A percentile compares a stretch with the other conserved stretches of the same genome.
phyloP scores from a whole-genome alignment of 805 yeast species.

The Yamadazyma kitorensis region DNA sequence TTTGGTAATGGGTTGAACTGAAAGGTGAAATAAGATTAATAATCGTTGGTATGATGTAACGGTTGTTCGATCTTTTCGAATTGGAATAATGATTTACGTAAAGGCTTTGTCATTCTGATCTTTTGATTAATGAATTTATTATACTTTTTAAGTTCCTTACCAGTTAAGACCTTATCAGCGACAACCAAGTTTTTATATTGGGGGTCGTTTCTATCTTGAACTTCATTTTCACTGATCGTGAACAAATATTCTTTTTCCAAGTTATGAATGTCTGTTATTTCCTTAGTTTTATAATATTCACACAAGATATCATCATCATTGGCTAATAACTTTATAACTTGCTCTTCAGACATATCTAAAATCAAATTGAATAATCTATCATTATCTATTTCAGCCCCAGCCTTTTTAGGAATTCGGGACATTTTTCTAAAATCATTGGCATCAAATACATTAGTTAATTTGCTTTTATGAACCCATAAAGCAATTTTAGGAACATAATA shows the following conservation, averaged over 20 bases:
- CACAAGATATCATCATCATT: slow-evolving; percentile 21
- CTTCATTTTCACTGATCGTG: not conserved
- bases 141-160: slow-evolving; percentile 9
- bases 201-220: not conserved
- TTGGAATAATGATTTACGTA: slow-evolving; percentile 16
- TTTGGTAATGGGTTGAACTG: too few relatives aligned
- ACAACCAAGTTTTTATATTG: slow-evolving; percentile 1
- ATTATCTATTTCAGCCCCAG: slow-evolving; percentile 9
- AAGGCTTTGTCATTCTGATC: slow-evolving; percentile 15
- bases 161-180: slow-evolving; percentile 7
- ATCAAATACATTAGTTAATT: slow-evolving; percentile 11
- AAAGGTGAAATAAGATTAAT: too few relatives aligned
- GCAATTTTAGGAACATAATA: slow-evolving; percentile 20
- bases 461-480: slow-evolving; percentile 14
- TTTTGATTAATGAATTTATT: slow-evolving; percentile 12
- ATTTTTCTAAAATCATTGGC: slow-evolving; percentile 11
- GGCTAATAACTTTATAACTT: slow-evolving; percentile 18
- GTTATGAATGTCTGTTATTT: slow-evolving; percentile 23
- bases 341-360: slow-evolving; percentile 23
- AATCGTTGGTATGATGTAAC: slow-evolving; percentile 9
- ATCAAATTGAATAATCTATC: slow-evolving; percentile 10
- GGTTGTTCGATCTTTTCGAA: slow-evolving; percentile 17
- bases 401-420: not conserved
- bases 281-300: slow-evolving; percentile 25
- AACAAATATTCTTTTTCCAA: slow-evolving; percentile 19